Evolutionary conservation across 768 basidiomycete genomes (phyloP).

Genomic region (Amanita thiersii): DNA sequence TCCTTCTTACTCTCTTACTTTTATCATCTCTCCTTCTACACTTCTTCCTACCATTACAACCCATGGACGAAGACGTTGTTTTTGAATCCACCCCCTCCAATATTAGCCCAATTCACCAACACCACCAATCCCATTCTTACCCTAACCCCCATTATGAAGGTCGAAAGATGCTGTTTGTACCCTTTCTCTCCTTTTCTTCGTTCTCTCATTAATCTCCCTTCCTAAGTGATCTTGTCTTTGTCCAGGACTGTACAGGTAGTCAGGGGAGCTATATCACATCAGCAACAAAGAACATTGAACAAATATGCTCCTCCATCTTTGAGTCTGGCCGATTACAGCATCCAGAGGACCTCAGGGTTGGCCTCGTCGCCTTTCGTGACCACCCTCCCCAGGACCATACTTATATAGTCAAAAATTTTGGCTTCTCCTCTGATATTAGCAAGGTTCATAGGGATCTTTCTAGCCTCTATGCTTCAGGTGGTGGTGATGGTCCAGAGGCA

Average conservation of each 20-base stretch:
- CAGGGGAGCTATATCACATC: slow-evolving; percentile 89
- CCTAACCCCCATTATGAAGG: slow-evolving; percentile 20
- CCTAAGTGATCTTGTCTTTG: slow-evolving; percentile 83
- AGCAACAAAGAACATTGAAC: slow-evolving; percentile 93
- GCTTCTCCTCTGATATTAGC: slow-evolving; percentile 87
- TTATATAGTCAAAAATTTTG: slow-evolving; percentile 89
- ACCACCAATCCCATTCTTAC: slow-evolving; percentile 15
- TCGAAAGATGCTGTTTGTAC: slow-evolving; percentile 70
- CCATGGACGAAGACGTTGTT: slow-evolving; percentile 80
- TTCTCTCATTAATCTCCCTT: slow-evolving; percentile 3
- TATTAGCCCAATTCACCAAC: slow-evolving; percentile 28
- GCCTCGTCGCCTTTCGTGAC: slow-evolving; percentile 91
- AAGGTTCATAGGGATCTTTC: slow-evolving; percentile 82
- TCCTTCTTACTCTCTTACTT: neutral
- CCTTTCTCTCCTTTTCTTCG: neutral
- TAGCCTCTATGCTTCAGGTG: slow-evolving; percentile 79
- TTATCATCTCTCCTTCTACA: neutral
- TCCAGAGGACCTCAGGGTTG: slow-evolving; percentile 84
- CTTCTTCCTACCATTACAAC: slow-evolving; percentile 2
- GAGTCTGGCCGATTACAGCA: slow-evolving; percentile 88
- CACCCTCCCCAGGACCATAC: slow-evolving; percentile 97
- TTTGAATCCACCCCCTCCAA: slow-evolving; percentile 36
- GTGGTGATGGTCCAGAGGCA: slow-evolving; percentile 94
- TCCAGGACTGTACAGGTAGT: slow-evolving; percentile 92
- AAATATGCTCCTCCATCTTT: slow-evolving; percentile 91